A percentile compares a stretch with the other conserved stretches of the same genome.
Conservation (phyloP, 352 stramenopile species). For the Detonula confervacea region DNA sequence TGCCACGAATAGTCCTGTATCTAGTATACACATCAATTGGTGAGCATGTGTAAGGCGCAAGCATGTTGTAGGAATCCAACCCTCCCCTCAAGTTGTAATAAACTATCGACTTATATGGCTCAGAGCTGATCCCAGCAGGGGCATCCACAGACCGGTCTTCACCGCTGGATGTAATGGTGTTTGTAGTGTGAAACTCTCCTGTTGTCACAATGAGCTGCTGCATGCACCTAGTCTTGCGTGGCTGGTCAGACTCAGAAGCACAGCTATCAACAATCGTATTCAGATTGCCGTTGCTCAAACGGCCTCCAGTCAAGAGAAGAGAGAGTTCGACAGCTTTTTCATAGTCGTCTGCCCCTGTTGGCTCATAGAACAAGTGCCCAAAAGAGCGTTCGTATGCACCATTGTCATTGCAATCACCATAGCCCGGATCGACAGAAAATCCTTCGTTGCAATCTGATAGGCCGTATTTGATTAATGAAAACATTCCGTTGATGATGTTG, state of each 20-base stretch:
- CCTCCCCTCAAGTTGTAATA: constrained; percentile 72
- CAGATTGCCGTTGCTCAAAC: constrained; percentile 54
- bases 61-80: constrained; percentile 73
- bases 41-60: constrained; percentile 70
- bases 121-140: constrained; percentile 3
- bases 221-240: constrained; percentile 42
- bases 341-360: constrained; percentile 13
- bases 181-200: constrained; percentile 76
- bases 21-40: constrained; percentile 51
- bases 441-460: constrained; percentile 63
- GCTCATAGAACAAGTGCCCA: constrained; percentile 46
- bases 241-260: constrained; percentile 32
- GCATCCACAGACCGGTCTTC: constrained; percentile 20
- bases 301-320: constrained; percentile 69
- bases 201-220: constrained; percentile 64
- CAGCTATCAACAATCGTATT: constrained; percentile 47
- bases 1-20: constrained; percentile 49
- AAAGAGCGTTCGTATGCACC: constrained; percentile 35
- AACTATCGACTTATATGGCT: constrained; percentile 76
- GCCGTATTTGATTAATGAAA: constrained; percentile 74
- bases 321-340: constrained; percentile 59
- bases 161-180: constrained; percentile 40
- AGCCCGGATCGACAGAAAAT: constrained; percentile 50
- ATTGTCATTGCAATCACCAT: constrained; percentile 30
- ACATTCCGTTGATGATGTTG: constrained; percentile 75